Base-by-base conservation (phyloP, 352 stramenopile species). In the Blastocystis sp. region DNA sequence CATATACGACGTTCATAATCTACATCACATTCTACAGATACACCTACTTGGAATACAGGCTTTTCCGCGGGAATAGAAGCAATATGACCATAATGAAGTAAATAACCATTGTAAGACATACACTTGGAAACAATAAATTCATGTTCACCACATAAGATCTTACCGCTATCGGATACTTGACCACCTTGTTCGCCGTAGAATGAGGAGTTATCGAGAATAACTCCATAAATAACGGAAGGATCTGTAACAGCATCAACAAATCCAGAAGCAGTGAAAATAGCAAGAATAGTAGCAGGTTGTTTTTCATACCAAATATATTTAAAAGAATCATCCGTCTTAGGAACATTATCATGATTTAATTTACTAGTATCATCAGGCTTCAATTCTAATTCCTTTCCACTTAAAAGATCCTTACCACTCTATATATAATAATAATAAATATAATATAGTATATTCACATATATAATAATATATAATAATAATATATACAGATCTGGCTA, bases 181-280 rank as follows among this genome's bases (percentile, higher is more conserved):
- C 91, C 91, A 67, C 90, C 91, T 10, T 82, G 74, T 74, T 96
- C 88, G 1, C 86, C 83, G 75, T 99, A 99, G 73, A 95, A 99
- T 37, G 80, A 79, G 3, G 87, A 93, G 67, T 82, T 82, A 71
- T 95, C 85, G 21, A 97, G 70, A 33, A 99, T 79, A n/a, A 99
- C 65, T 49, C 90, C 91, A 23, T 94, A 77, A 39, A 49, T 46
- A 19, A 56, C 55, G 52, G 80, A 75, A 35, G 70, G 72, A 2
- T 68, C 56, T 57, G 77, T 80, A 24, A 83, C 75, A 47, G 76
- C 67, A 13, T 83, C 72, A 21, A 86, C 77, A 55, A 88, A 87
- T 52, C 78, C 27, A 69, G 75, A 31, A 72, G 76, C 0, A 72
- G 83, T 24, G 68, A 91, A 95, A 62, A 95, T 81, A 6, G 82